Evolutionary conservation across 2,329 filamentous ascomycete species (phyloP).

Genomic region (Venturiaceae sp.): DNA sequence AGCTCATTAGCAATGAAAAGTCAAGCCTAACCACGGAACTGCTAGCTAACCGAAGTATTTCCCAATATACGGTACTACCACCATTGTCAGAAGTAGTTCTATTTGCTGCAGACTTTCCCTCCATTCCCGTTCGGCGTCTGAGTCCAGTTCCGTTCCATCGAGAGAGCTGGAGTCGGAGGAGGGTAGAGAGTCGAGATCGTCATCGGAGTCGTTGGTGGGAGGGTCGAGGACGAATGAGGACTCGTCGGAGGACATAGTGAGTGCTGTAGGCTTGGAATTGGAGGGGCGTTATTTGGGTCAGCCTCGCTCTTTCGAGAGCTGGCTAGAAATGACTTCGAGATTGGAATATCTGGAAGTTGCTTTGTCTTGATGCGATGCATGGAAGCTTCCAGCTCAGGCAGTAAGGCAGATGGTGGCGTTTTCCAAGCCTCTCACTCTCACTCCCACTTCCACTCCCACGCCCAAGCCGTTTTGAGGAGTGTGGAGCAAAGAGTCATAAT

Average conservation of each 20-base stretch:
- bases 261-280: background rate
- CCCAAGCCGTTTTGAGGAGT: background rate
- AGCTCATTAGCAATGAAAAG: background rate
- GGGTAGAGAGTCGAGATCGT: constrained; percentile 39
- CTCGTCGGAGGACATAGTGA: constrained; percentile 25
- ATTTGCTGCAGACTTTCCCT: constrained; percentile 88
- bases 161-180: constrained; percentile 42
- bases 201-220: constrained; percentile 7
- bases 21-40: too few species aligned
- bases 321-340: too few species aligned
- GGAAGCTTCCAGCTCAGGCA: too few species aligned
- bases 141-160: constrained; percentile 44
- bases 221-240: constrained; percentile 25
- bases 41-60: constrained; percentile 71
- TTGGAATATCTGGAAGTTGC: too few species aligned
- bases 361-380: too few species aligned
- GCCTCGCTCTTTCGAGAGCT: background rate
- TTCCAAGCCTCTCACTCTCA: background rate
- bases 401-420: background rate
- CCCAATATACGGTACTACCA: constrained; percentile 83
- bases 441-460: too few species aligned
- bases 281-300: background rate
- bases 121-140: constrained; percentile 92
- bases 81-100: constrained; percentile 87
- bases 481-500: background rate